Percentiles rank a stretch among this genome's conserved stretches.
Evolutionary conservation across 1,139 yeast species (phyloP).

Genomic region (Pneumocystis jirovecii): DNA sequence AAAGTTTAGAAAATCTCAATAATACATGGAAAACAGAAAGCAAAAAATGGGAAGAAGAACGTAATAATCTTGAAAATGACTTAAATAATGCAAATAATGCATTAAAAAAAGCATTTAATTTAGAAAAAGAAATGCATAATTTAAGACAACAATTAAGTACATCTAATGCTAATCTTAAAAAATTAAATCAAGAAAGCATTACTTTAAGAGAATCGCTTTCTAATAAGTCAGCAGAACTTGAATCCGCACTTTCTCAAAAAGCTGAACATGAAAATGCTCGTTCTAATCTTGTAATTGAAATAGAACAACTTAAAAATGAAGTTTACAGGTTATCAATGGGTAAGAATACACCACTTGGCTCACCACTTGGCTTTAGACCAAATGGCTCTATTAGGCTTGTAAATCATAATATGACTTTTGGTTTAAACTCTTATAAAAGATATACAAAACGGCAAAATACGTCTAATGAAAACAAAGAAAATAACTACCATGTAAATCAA

Average conservation of each 20-base stretch:
- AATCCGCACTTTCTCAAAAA: conserved; percentile 34
- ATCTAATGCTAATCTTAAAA: conserved; percentile 49
- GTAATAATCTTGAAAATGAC: conserved; percentile 18
- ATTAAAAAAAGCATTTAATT: conserved; percentile 30
- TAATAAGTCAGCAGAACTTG: conserved; percentile 49
- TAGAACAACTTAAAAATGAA: conserved; percentile 17
- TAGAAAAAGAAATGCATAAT: conserved; percentile 18
- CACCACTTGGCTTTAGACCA: conserved; percentile 18
- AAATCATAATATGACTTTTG: neutral
- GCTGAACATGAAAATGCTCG: conserved; percentile 22
- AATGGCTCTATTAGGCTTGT: neutral
- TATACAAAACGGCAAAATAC: neutral
- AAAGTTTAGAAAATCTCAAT: conserved; percentile 30
- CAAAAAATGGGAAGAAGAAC: conserved; percentile 19
- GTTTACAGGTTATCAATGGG: conserved; percentile 15
- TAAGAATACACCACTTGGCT: conserved; percentile 22
- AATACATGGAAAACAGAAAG: conserved; percentile 24
- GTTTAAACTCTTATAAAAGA: neutral
- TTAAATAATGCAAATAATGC: conserved; percentile 28
- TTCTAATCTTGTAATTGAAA: conserved; percentile 32
- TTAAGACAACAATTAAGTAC: conserved; percentile 45
- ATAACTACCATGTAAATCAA: neutral
- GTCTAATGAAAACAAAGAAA: neutral
- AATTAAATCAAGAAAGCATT: conserved; percentile 49
- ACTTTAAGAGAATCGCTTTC: conserved; percentile 43